These are phyloP conservation scores for Castanea mollissima DNA, from an alignment of 306 rosid genomes.

Conservation along the genomic window DNA sequence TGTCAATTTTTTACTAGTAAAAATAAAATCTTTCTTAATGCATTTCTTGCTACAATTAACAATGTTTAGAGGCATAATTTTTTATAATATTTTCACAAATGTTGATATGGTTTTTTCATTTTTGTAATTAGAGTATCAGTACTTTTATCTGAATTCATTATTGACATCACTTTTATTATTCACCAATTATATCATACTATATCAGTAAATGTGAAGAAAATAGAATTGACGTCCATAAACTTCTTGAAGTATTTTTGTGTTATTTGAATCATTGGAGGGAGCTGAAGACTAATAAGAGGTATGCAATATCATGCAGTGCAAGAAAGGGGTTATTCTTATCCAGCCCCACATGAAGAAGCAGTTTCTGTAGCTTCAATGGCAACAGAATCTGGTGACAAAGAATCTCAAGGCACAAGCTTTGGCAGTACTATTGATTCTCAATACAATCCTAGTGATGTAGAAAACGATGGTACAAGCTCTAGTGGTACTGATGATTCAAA, in stretches of 20 bases:
- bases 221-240: no score
- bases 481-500: not conserved
- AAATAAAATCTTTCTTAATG: no score
- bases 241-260: no score
- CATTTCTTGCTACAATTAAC: no score
- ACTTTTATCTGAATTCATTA: fast-evolving
- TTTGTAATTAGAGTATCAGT: fast-evolving
- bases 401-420: no score
- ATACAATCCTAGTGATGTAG: not conserved
- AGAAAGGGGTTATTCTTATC: not conserved
- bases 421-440: not conserved
- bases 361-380: not conserved
- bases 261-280: no score
- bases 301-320: not conserved
- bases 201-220: no score
- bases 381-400: not conserved
- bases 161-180: no score
- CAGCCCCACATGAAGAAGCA: not conserved
- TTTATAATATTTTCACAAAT: no score
- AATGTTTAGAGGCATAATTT: no score
- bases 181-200: fast-evolving
- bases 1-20: no score
- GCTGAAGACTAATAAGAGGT: not conserved
- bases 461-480: not conserved
- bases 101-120: no score